phyloP scores from a whole-genome alignment of 257 asterid species.

The Mitragyna speciosa region DNA sequence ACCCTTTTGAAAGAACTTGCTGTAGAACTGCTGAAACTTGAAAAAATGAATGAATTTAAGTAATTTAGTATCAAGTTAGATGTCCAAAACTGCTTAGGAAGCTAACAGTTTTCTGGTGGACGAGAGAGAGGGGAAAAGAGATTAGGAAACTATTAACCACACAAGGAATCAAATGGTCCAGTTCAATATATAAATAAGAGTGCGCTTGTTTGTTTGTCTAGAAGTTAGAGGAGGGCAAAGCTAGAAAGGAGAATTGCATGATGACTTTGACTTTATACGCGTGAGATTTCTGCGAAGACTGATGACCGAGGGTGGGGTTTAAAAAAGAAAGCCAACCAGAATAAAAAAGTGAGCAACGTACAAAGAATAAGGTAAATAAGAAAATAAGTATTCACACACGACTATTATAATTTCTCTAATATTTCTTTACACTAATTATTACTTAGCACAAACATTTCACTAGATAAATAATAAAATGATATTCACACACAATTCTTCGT shows the following conservation, averaged over 20 bases:
- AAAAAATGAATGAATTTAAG: neutral
- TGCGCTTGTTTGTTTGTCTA: neutral
- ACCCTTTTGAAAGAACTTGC: neutral
- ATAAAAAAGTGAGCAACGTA: too few relatives aligned
- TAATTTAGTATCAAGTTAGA: neutral
- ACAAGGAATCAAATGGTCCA: neutral
- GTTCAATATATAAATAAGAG: neutral
- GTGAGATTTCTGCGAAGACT: constrained; percentile 9
- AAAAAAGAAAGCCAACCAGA: too few relatives aligned
- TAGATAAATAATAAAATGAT: too few relatives aligned
- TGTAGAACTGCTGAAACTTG: neutral
- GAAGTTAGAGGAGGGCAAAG: neutral
- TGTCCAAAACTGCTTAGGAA: neutral
- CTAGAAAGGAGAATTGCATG: neutral
- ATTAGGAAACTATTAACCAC: neutral
- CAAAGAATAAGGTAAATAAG: too few relatives aligned
- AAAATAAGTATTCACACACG: too few relatives aligned
- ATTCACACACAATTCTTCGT: too few relatives aligned
- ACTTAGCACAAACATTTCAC: too few relatives aligned
- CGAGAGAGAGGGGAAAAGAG: neutral
- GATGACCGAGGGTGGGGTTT: neutral
- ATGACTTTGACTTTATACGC: constrained; percentile 30
- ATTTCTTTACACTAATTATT: too few relatives aligned
- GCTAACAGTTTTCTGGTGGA: neutral
- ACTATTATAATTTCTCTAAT: too few relatives aligned